Conservation (phyloP, 2,329 filamentous ascomycete genomes). For the Cladobotryum protrusum region DNA sequence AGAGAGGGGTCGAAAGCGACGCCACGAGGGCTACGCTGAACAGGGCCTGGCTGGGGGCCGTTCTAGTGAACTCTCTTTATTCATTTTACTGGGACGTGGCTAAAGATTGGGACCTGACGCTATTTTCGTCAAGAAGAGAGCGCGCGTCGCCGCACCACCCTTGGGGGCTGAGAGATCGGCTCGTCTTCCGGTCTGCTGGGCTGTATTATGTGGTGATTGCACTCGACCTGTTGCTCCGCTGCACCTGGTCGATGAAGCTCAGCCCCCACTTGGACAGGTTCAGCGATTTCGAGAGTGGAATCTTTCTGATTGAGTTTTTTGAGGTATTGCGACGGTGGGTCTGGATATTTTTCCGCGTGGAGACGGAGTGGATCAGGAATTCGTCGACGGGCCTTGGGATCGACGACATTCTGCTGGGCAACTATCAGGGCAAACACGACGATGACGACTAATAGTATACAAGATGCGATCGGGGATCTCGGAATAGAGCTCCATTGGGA, state of each 20-base stretch:
- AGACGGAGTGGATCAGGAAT: conserved; percentile 80
- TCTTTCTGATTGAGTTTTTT: conserved; percentile 80
- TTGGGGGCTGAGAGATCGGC: conserved; percentile 68
- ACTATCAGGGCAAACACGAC: conserved; percentile 58
- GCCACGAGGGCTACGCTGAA: conserved; percentile 39
- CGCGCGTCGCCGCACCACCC: conserved; percentile 60
- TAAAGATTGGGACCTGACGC: conserved; percentile 91
- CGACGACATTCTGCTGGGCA: conserved; percentile 70
- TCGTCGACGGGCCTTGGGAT: conserved; percentile 44
- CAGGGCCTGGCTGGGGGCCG: conserved; percentile 62
- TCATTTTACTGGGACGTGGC: conserved; percentile 98
- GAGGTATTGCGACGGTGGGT: conserved; percentile 89
- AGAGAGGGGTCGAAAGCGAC: conserved; percentile 51
- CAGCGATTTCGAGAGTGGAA: conserved; percentile 78
- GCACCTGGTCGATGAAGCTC: conserved; percentile 87
- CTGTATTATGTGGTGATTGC: conserved; percentile 79
- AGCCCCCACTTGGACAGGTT: conserved; percentile 76
- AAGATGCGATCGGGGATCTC: neutral
- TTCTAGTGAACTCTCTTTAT: conserved; percentile 79
- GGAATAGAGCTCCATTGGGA: neutral
- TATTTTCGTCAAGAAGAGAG: conserved; percentile 58
- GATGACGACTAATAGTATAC: conserved; percentile 25
- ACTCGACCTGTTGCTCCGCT: conserved; percentile 74
- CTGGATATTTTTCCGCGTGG: conserved; percentile 94
- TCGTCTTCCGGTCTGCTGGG: conserved; percentile 63